These are phyloP conservation scores for Phytopythium delawarense DNA, from an alignment of 352 stramenopile species.

Conservation along the genomic window DNA sequence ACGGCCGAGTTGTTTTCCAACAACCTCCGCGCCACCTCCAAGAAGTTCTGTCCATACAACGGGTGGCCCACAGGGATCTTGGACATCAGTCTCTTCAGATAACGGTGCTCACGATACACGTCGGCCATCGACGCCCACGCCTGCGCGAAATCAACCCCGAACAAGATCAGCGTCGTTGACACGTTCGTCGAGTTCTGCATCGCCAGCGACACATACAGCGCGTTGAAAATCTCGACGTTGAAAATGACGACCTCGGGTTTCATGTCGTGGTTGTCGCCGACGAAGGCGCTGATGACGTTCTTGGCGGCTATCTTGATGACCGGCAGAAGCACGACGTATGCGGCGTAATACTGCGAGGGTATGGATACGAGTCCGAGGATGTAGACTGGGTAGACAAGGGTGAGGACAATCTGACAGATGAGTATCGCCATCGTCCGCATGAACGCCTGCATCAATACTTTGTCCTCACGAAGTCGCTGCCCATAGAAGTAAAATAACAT, in stretches of 20 bases:
- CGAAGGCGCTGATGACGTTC: constrained; percentile 28
- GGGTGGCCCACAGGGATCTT: constrained; percentile 13
- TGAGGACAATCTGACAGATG: constrained; percentile 12
- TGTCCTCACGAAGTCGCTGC: too few relatives aligned
- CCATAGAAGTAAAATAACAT: constrained; percentile 11
- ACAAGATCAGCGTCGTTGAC: constrained; percentile 19
- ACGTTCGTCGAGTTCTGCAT: constrained; percentile 29
- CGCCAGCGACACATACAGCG: constrained; percentile 36
- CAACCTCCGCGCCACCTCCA: constrained; percentile 13
- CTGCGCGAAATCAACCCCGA: constrained; percentile 26
- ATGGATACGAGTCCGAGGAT: constrained; percentile 30
- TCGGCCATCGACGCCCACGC: constrained; percentile 25
- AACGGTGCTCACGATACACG: constrained; percentile 10
- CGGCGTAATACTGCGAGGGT: constrained; percentile 13
- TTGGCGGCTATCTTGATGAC: constrained; percentile 39
- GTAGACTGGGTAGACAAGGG: constrained; percentile 41
- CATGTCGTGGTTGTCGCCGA: constrained; percentile 16
- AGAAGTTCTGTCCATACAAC: constrained; percentile 9
- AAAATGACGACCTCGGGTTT: constrained; percentile 45
- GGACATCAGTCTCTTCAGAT: constrained; percentile 10
- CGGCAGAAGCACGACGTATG: constrained; percentile 30
- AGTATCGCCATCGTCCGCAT: constrained; percentile 15
- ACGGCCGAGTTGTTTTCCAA: background rate
- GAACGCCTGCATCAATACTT: constrained; percentile 11
- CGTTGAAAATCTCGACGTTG: constrained; percentile 49